phyloP scores from a whole-genome alignment of 768 basidiomycete genomes.

The Kwoniella botswanensis region DNA sequence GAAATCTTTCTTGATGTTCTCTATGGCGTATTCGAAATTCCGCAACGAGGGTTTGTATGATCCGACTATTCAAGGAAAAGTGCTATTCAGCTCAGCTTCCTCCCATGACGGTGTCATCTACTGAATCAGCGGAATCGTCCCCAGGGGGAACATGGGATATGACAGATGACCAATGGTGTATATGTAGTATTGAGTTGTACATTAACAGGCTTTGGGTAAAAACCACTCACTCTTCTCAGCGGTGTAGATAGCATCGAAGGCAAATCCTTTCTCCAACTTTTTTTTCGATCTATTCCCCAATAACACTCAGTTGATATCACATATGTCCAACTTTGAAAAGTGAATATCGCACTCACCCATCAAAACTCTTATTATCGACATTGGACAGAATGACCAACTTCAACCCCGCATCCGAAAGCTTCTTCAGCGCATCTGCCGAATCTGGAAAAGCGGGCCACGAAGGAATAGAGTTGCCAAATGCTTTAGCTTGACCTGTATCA shows the following conservation, averaged over 20 bases:
- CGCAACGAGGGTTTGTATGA: constrained; percentile 40
- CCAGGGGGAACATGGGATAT: no score
- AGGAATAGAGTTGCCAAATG: constrained; percentile 27
- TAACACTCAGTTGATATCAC: not conserved
- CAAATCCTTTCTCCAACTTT: constrained; percentile 23
- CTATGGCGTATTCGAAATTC: constrained; percentile 40
- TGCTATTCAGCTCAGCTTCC: not conserved
- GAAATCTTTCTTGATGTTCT: constrained; percentile 30
- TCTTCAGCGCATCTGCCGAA: constrained; percentile 23
- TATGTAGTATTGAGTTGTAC: not conserved
- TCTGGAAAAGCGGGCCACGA: constrained; percentile 41
- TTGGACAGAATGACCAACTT: constrained; percentile 38
- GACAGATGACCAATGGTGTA: no score
- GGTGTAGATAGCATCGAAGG: constrained; percentile 34
- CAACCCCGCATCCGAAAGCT: constrained; percentile 28
- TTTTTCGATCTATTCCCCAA: constrained; percentile 18
- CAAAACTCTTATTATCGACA: constrained; percentile 36
- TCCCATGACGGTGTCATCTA: no score
- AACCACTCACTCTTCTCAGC: constrained; percentile 37
- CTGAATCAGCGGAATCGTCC: no score
- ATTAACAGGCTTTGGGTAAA: not conserved
- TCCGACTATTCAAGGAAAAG: constrained; percentile 23
- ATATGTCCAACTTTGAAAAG: no score
- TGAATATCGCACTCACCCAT: constrained; percentile 14
- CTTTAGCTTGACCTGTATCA: constrained; percentile 18